Base-by-base conservation (phyloP, 2,329 filamentous ascomycete species). In the Neofusicoccum kwambonambiense region DNA sequence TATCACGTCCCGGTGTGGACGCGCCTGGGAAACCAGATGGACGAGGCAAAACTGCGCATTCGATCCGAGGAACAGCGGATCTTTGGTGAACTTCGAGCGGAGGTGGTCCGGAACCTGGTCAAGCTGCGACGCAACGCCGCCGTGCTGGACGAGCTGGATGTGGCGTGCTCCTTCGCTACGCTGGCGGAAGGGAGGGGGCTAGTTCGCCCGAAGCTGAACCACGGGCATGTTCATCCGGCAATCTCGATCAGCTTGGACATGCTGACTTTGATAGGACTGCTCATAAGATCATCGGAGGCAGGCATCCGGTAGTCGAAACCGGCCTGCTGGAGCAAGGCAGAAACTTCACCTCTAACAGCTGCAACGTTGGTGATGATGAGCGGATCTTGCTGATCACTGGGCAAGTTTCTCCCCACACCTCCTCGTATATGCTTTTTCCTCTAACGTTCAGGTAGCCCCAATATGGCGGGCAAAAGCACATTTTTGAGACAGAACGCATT, bases 391-490 rank as follows among this genome's bases (percentile, higher is more conserved):
- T 89, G 39, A 87, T 89, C 68, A 89, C 87, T 8, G 87, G 95
- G 66, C 57, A 60, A 22, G 64, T 57, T 47, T 51, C 35, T 51
- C 45, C 42, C 51, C 27, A 56, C 50, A 27, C 39, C 31, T 34
- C 1, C 17, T 50, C 22, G 42, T 31, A 39, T 39, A 19, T 64
- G 50, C 56, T 60, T 60, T 60, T 60, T 47, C 31, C 45, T 31
- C 62, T 64, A 58, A 64, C 44, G 27, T 34, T 50, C 22, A 35
- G 35, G 17, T 45, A 67, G 65, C 0, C 95, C 95, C n/a, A 99
- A 99, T 78, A 99, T 99, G 95, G 95, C 90, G 1, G 95, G 95
- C 54, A 99, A 99, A 79, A 94, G 90, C 75, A 99, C 95, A 0
- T 99, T 97, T 73, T 83, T 99, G 4, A 90, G 95, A 0, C 96